Evolutionary conservation across 441 rosid genomes (phyloP).

Genomic region (Erodium chrysanthum): DNA sequence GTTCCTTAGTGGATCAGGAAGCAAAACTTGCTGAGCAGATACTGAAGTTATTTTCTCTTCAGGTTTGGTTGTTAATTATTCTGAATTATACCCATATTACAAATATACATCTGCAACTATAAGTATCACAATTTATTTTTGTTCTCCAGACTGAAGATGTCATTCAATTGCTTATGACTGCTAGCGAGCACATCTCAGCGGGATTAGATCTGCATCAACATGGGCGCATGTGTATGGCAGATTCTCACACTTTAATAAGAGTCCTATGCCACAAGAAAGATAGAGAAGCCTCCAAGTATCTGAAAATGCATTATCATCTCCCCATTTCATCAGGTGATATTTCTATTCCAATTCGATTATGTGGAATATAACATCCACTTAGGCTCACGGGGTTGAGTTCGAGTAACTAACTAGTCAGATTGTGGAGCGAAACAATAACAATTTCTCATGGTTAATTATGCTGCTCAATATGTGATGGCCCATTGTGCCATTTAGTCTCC

Average conservation of each 20-base stretch:
- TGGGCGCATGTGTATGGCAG: constrained; percentile 39
- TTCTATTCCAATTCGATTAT: constrained; percentile 5
- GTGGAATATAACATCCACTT: neutral
- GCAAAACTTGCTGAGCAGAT: constrained; percentile 65
- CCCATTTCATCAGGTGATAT: constrained; percentile 89
- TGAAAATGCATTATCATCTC: constrained; percentile 73
- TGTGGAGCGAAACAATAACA: neutral
- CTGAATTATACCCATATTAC: constrained; percentile 1
- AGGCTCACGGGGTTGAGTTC: neutral
- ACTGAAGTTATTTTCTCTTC: constrained; percentile 61
- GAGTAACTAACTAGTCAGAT: neutral
- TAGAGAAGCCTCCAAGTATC: constrained; percentile 72
- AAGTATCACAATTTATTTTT: constrained; percentile 21
- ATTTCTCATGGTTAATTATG: neutral
- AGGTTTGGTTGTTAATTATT: constrained; percentile 35
- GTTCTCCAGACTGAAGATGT: constrained; percentile 58
- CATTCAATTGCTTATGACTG: constrained; percentile 74
- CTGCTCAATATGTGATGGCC: neutral
- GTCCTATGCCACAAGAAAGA: constrained; percentile 96
- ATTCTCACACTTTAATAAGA: constrained; percentile 71
- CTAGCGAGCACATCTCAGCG: constrained; percentile 65
- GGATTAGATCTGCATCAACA: constrained; percentile 46
- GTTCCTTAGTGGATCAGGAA: constrained; percentile 72
- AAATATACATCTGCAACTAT: neutral
- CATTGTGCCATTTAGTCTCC: neutral